Evolutionary conservation across 2,329 filamentous ascomycete species (phyloP), one percentile per base, ranked within the genome.

Genomic region (Setomelanomma holmii): DNA sequence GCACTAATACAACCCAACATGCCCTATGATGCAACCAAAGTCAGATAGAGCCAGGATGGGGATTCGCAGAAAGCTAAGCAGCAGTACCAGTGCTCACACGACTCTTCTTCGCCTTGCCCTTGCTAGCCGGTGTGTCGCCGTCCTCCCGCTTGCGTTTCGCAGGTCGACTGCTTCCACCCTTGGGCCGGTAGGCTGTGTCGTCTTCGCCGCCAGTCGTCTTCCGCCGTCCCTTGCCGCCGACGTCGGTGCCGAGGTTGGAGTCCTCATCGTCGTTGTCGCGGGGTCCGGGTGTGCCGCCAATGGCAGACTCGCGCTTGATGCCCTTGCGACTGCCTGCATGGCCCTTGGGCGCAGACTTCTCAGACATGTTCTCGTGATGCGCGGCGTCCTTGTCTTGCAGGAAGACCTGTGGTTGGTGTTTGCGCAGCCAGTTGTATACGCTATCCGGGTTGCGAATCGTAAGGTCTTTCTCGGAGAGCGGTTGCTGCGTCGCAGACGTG

Each of bases 371-470:
- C 45, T 78, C 75, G 45, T 71, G 74, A 46, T 73, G 68, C 8
- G 55, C 55, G 5, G 64, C 64, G 53, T 78, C 79, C 60, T 86
- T 85, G 66, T 92, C 90, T 72, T 96, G 89, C 17, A 96, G 78
- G 78, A 96, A 93, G 42, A 92, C 87, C 73, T 93, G 88, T 3
- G 92, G 90, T 53, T 91, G 88, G 74, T 96, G 84, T 69, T 91
- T 87, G 57, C 91, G 85, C 11, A 99, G 84, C 95, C 95, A 99
- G 74, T 96, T 97, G 78, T 96, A 96, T 3, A 96, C 93, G 53
- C 90, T 96, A 36, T 91, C 90, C 0, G 93, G 92, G 72, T 98
- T 98, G 45, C 84, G 84, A 20, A 91, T 75, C 49, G 86, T 81
- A 38, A 81, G 73, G 45, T 85, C 79, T 51, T 80, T 76, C 67